These are phyloP conservation scores for Leccinum aurantiacum DNA, from an alignment of 768 basidiomycete species.

Conservation along the genomic window DNA sequence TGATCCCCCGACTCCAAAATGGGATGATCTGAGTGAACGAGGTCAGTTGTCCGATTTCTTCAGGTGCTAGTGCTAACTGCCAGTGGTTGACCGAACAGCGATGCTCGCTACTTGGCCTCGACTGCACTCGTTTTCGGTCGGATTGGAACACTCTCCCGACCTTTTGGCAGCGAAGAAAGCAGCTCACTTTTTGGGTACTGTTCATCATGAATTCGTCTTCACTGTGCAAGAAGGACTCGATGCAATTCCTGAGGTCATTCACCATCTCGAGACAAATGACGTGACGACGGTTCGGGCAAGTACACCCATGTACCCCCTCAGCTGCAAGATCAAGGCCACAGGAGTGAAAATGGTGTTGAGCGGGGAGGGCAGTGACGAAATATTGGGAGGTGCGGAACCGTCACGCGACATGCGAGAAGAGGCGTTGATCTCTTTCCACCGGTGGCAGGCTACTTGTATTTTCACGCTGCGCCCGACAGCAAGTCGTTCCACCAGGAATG, in stretches of 20 bases:
- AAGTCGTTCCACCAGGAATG: constrained; percentile 93
- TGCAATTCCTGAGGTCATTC: constrained; percentile 95
- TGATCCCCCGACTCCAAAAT: constrained; percentile 58
- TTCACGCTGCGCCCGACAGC: constrained; percentile 94
- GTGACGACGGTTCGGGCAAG: constrained; percentile 97
- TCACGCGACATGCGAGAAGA: neutral
- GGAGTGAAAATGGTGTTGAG: constrained; percentile 99
- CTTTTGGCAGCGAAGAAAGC: constrained; percentile 93
- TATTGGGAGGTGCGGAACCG: constrained; percentile 73
- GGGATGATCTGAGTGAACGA: constrained; percentile 47
- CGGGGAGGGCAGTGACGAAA: constrained; percentile 97
- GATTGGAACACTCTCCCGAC: constrained; percentile 93
- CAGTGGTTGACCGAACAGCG: constrained; percentile 41
- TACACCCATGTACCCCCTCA: constrained; percentile 98
- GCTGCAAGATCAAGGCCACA: constrained; percentile 99
- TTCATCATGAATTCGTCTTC: constrained; percentile 97
- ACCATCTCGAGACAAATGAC: constrained; percentile 98
- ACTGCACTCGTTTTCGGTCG: constrained; percentile 97
- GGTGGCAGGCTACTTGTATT: constrained; percentile 88
- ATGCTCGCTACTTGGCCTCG: constrained; percentile 90
- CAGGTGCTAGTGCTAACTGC: neutral
- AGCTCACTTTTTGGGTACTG: constrained; percentile 89
- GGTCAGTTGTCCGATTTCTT: constrained; percentile 36
- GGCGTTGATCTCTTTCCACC: constrained; percentile 9
- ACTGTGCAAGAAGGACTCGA: constrained; percentile 98